Evolutionary conservation across 495 filamentous ascomycete species (phyloP), one percentile per base, ranked within the genome.

Genomic region (Massariosphaeria phaeospora): DNA sequence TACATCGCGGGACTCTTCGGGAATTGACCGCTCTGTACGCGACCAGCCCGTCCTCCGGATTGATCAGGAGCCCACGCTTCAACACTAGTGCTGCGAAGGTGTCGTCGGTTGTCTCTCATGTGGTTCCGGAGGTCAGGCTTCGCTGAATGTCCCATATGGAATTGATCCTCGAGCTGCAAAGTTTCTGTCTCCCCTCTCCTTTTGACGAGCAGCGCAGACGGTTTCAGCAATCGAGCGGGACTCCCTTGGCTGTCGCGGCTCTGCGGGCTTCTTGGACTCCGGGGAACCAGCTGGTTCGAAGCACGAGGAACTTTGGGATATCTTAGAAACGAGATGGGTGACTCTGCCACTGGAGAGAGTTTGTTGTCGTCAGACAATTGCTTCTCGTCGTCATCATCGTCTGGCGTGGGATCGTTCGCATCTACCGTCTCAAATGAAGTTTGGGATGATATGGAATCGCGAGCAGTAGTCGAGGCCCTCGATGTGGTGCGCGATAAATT

Each of bases 221-320:
- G 45, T 17, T 43, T 10, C 15, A 17, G 20, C 42, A 31, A 17
- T 33, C 30, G 38, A n/a, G n/a, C 1, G 48, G 44, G 42, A n/a
- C 49, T 56, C 9, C 27, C 49, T 26, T 51, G 42, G 43, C 21
- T 42, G 15, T 47, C 29, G 13, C 47, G 43, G 17, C 49, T 58
- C 29, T 25, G 20, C 7, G 66, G 52, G 17, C 48, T 58, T 33
- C 25, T 42, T 15, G 66, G 70, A 21, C 59, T 65, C 2, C 69
- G 61, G 11, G 70, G 64, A 0, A 73, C 66, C 2, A 61, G 33
- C 46, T 71, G 67, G 36, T 70, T 71, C 0, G 66, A 67, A 20
- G 67, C 63, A 12, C 70, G 48, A 1, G 70, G 70, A 13, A 73
- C 55, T 44, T 70, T 70, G 24, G 70, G 70, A 47, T 73, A 73